These are phyloP conservation scores for Megacollybia marginata DNA, from an alignment of 768 basidiomycete species.

Conservation along the genomic window DNA sequence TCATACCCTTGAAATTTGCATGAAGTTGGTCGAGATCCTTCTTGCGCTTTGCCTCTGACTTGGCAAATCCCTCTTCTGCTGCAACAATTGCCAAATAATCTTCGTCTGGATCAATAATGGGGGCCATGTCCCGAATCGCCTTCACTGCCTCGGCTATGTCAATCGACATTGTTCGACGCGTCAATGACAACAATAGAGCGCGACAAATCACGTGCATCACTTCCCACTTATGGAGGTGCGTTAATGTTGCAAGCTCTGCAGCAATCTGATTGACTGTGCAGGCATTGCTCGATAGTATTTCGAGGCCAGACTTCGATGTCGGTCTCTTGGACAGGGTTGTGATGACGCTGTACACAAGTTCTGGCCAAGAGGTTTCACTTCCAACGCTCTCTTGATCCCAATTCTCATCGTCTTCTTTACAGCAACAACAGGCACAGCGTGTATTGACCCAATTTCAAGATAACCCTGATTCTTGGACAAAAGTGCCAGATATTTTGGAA, in stretches of 20 bases:
- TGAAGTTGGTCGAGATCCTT: slow-evolving; percentile 67
- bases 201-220: too few species aligned
- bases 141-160: slow-evolving; percentile 48
- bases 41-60: slow-evolving; percentile 48
- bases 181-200: neutral
- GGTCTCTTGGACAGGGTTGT: slow-evolving; percentile 89
- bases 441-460: slow-evolving; percentile 95
- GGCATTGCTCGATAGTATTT: slow-evolving; percentile 84
- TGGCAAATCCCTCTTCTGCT: slow-evolving; percentile 62
- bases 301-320: slow-evolving; percentile 82
- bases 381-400: neutral
- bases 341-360: slow-evolving; percentile 82
- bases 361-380: slow-evolving; percentile 67
- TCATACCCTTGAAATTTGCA: slow-evolving; percentile 52
- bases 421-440: slow-evolving; percentile 96
- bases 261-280: slow-evolving; percentile 18
- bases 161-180: slow-evolving; percentile 23
- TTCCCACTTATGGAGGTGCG: neutral
- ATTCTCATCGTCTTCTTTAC: slow-evolving; percentile 1
- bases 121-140: slow-evolving; percentile 60
- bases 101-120: slow-evolving; percentile 72
- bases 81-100: slow-evolving; percentile 71
- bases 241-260: neutral
- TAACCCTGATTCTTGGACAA: slow-evolving; percentile 92
- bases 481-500: slow-evolving; percentile 91